phyloP scores from a whole-genome alignment of 805 yeast genomes.

The Blastobotrys americana region DNA sequence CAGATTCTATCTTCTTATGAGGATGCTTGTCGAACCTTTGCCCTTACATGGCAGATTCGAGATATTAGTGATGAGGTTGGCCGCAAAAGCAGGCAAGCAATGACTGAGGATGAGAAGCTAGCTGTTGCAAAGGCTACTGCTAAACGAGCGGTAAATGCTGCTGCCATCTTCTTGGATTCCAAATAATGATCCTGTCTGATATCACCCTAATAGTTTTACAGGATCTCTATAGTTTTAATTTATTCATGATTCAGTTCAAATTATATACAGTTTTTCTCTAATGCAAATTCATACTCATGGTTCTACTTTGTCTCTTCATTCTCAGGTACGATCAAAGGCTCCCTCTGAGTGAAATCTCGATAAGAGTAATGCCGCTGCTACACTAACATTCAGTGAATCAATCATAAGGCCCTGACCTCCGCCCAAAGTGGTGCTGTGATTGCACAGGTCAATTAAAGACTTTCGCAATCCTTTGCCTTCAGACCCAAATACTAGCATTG shows the following conservation, averaged over 20 bases:
- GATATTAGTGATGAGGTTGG: constrained; percentile 7
- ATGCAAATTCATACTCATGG: too few species aligned
- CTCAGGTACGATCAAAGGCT: constrained; percentile 14
- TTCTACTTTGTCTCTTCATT: background rate
- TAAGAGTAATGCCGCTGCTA: constrained; percentile 71
- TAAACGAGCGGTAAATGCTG: background rate
- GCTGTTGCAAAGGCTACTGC: background rate
- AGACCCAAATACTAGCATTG: constrained; percentile 69
- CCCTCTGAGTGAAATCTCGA: constrained; percentile 15
- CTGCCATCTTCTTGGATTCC: background rate
- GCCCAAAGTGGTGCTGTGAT: constrained; percentile 23
- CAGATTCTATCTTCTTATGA: constrained; percentile 14
- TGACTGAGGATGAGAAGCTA: background rate
- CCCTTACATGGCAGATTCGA: constrained; percentile 16
- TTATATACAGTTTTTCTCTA: constrained; percentile 2
- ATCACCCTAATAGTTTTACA: too few species aligned
- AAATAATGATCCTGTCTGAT: too few species aligned
- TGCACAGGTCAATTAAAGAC: constrained; percentile 40
- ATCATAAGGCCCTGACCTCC: constrained; percentile 31
- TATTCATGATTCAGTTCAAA: background rate
- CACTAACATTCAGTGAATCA: constrained; percentile 84
- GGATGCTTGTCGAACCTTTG: constrained; percentile 17
- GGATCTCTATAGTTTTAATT: too few species aligned
- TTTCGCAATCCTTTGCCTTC: constrained; percentile 81
- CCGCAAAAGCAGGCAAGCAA: background rate